phyloP scores from a whole-genome alignment of 2,329 filamentous ascomycete genomes.

The Cadophora sp. region DNA sequence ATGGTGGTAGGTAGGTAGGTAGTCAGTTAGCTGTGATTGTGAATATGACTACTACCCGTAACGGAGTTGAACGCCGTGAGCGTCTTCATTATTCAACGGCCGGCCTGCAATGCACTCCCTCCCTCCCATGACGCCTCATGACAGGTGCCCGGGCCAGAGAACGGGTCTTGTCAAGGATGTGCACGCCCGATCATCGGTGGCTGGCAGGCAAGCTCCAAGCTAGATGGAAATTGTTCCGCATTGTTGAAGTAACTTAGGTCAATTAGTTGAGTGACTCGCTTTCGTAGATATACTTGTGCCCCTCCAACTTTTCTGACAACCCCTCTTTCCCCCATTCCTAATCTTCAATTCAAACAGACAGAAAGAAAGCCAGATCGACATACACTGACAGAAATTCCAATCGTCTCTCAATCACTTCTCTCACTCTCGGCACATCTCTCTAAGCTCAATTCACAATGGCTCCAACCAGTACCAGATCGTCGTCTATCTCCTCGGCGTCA shows the following conservation, averaged over 20 bases:
- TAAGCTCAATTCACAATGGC: slow-evolving; percentile 34
- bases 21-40: background rate
- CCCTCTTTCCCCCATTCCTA: slow-evolving; percentile 30
- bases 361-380: background rate
- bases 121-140: slow-evolving; percentile 16
- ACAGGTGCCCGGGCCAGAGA: slow-evolving; percentile 19
- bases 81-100: slow-evolving; percentile 11
- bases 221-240: slow-evolving; percentile 38
- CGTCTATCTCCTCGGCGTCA: slow-evolving; percentile 40
- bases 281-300: slow-evolving; percentile 37
- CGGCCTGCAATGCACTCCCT: background rate
- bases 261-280: background rate
- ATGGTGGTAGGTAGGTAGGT: background rate
- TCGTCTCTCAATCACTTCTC: background rate
- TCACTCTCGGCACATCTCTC: background rate
- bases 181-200: slow-evolving; percentile 40
- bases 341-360: slow-evolving; percentile 8
- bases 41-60: background rate
- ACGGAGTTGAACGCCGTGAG: slow-evolving; percentile 20
- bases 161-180: slow-evolving; percentile 29
- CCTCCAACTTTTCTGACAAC: slow-evolving; percentile 32
- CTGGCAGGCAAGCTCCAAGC: slow-evolving; percentile 34
- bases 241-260: slow-evolving; percentile 1
- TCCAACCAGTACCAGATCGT: slow-evolving; percentile 36
- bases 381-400: background rate